Evolutionary conservation across 495 filamentous ascomycete genomes (phyloP).

Genomic region (Physcia stellaris): DNA sequence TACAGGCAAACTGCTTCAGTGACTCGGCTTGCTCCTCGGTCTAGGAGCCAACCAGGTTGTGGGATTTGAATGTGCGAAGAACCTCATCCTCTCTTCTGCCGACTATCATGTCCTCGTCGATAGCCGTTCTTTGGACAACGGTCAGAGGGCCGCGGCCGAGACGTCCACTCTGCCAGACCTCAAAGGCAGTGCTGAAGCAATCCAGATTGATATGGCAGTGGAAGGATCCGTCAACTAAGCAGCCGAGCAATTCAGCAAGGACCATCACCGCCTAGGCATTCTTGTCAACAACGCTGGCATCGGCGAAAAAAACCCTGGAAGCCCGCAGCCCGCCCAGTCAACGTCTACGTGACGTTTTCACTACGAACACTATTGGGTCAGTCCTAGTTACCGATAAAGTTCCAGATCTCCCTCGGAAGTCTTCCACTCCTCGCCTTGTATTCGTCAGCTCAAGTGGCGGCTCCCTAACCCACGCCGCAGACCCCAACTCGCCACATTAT

Average conservation of each 20-base stretch:
- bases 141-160: slow-evolving; percentile 12
- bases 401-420: slow-evolving; percentile 25
- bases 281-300: slow-evolving; percentile 27
- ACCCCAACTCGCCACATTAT: slow-evolving; percentile 16
- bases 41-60: slow-evolving; percentile 3
- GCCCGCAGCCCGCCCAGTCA: slow-evolving; percentile 10
- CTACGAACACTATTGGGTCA: slow-evolving; percentile 26
- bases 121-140: slow-evolving; percentile 16
- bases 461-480: slow-evolving; percentile 20
- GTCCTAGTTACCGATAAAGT: slow-evolving; percentile 25
- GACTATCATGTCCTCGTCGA: slow-evolving; percentile 16
- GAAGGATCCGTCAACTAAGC: slow-evolving; percentile 21
- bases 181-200: slow-evolving; percentile 14
- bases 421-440: slow-evolving; percentile 22
- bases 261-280: slow-evolving; percentile 21
- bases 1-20: too few relatives aligned
- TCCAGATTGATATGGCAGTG: slow-evolving; percentile 20
- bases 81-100: neutral
- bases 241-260: slow-evolving; percentile 8
- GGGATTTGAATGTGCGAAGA: slow-evolving; percentile 1
- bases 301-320: neutral
- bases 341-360: slow-evolving; percentile 17
- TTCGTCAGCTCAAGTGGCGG: slow-evolving; percentile 25
- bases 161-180: slow-evolving; percentile 8
- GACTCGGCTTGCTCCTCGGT: too few relatives aligned